A percentile compares a stretch with the other conserved stretches of the same genome.
phyloP scores from a whole-genome alignment of 2,329 filamentous ascomycete species.

The Diaporthe destruens region DNA sequence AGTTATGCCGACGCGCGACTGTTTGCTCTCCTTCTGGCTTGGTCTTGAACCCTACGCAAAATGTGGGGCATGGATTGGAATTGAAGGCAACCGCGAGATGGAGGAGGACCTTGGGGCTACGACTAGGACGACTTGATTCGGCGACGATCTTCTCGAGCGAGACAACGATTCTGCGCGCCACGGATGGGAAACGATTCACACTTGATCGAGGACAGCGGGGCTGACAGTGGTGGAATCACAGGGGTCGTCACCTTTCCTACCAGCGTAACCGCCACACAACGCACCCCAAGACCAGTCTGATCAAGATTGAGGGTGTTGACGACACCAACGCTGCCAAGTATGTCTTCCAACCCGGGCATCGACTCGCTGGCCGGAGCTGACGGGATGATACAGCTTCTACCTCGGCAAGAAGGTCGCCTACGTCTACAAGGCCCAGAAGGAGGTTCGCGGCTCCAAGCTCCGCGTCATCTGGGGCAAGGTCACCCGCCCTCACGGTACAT shows the following conservation, averaged over 20 bases:
- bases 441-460: constrained; percentile 98
- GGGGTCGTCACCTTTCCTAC: constrained; percentile 98
- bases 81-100: constrained; percentile 1
- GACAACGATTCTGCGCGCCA: constrained; percentile 46
- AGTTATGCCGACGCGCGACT: constrained; percentile 59
- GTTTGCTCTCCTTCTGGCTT: constrained; percentile 1
- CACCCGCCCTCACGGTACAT: constrained; percentile 91
- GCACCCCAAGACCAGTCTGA: constrained; percentile 90
- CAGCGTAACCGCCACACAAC: constrained; percentile 94
- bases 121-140: neutral
- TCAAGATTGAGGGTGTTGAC: constrained; percentile 99
- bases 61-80: constrained; percentile 36
- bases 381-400: constrained; percentile 78
- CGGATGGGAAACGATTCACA: constrained; percentile 36
- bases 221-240: constrained; percentile 54
- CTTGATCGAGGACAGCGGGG: constrained; percentile 45
- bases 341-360: constrained; percentile 51
- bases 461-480: constrained; percentile 99
- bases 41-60: constrained; percentile 13
- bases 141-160: constrained; percentile 36
- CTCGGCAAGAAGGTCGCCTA: constrained; percentile 98
- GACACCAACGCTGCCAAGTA: constrained; percentile 89
- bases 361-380: constrained; percentile 45
- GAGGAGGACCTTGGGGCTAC: constrained; percentile 20
- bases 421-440: constrained; percentile 95